These are phyloP conservation scores for Diaporthe helianthi DNA, from an alignment of 2,329 filamentous ascomycete species.

Conservation along the genomic window DNA sequence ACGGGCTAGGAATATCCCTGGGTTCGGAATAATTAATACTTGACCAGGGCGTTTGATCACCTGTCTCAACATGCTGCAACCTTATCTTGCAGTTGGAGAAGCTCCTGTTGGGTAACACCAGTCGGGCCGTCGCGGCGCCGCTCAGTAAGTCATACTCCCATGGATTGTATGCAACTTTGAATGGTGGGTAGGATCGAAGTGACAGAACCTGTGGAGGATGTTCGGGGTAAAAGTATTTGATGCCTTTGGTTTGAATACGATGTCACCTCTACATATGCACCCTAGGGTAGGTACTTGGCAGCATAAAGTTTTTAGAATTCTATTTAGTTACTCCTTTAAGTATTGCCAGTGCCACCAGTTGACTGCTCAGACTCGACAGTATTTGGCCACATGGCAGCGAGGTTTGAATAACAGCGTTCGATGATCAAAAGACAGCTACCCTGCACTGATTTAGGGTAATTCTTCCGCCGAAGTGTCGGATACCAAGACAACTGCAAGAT, in stretches of 20 bases:
- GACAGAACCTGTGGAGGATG: not conserved
- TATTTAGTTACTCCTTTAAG: not conserved
- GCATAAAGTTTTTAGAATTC: not conserved
- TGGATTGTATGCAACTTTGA: not conserved
- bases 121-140: slow-evolving; percentile 12
- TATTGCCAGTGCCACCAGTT: no score
- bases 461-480: not conserved
- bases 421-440: no score
- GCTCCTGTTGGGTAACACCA: not conserved
- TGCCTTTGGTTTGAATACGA: not conserved
- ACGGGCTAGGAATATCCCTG: no score
- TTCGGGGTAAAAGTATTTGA: not conserved
- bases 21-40: not conserved
- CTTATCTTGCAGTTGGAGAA: not conserved
- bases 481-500: not conserved
- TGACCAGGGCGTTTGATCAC: not conserved
- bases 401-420: not conserved
- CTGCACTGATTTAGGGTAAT: not conserved
- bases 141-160: not conserved
- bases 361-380: not conserved
- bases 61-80: slow-evolving; percentile 1
- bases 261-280: no score
- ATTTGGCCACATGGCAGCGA: no score
- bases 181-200: not conserved
- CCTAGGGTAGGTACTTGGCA: no score